phyloP scores from a whole-genome alignment of 495 filamentous ascomycete genomes.

The Penicillium turbatum region DNA sequence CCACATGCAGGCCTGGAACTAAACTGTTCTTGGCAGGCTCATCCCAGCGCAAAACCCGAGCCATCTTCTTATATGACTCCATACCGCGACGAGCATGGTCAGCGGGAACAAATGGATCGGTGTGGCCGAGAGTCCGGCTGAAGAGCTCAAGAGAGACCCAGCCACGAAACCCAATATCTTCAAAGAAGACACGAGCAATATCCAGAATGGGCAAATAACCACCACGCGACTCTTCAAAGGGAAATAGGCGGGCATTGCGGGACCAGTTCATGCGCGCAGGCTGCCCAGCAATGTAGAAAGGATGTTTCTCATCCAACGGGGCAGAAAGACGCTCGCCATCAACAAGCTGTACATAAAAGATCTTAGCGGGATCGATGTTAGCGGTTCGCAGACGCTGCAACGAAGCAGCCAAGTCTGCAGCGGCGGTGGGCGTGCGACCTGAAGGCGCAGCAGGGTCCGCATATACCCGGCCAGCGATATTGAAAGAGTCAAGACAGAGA shows the following conservation, averaged over 20 bases:
- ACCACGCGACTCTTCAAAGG: slow-evolving; percentile 64
- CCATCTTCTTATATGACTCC: slow-evolving; percentile 57
- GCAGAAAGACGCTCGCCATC: slow-evolving; percentile 62
- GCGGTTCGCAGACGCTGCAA: slow-evolving; percentile 50
- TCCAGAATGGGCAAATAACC: slow-evolving; percentile 67
- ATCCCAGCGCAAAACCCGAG: slow-evolving; percentile 29
- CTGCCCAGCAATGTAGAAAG: slow-evolving; percentile 59
- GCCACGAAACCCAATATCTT: slow-evolving; percentile 63
- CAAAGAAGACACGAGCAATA: slow-evolving; percentile 56
- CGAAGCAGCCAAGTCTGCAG: slow-evolving; percentile 52
- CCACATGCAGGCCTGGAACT: not conserved
- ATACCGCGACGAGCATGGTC: slow-evolving; percentile 63
- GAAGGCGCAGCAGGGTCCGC: slow-evolving; percentile 58
- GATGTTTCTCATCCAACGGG: slow-evolving; percentile 59
- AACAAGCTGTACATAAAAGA: slow-evolving; percentile 78
- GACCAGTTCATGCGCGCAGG: slow-evolving; percentile 76
- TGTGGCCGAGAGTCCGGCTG: slow-evolving; percentile 58
- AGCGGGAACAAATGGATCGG: slow-evolving; percentile 48
- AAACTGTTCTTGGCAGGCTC: slow-evolving; percentile 8
- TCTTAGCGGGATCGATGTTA: slow-evolving; percentile 59
- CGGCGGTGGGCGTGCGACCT: slow-evolving; percentile 55
- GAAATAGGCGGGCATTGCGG: slow-evolving; percentile 71
- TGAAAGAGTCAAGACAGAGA: slow-evolving; percentile 76
- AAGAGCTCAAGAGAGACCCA: slow-evolving; percentile 83
- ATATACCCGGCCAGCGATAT: slow-evolving; percentile 71